Base-by-base conservation (phyloP, 441 rosid species). In the Eruca vesicaria region DNA sequence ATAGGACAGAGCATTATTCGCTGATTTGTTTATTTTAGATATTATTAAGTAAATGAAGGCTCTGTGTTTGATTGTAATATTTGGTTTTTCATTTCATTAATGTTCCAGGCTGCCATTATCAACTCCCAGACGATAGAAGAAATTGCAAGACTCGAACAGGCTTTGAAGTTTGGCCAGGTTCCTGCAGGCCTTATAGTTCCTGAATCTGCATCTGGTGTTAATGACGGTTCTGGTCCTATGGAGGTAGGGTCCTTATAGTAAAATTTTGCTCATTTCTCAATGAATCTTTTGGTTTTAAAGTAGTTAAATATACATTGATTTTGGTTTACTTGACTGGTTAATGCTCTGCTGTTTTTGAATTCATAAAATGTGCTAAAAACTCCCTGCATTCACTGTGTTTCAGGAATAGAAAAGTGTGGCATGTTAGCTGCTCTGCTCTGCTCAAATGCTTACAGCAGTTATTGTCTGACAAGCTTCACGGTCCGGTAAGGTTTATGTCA, bases 61-160 rank as follows among this genome's bases (percentile, higher is more conserved):
- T 63, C 18, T 68, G 45, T 68, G 55, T 73, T 68, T 78, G 78
- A 57, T 56, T 26, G 33, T 68, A 69, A 68, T 69, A 26, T 56
- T 63, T 2, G 41, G 18, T 33, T 19, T 53, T 70, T 66, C 26
- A 35, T 81, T 73, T 83, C 18, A 38, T 31, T 76, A 66, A 32
- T 69, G 9, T 84, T 63, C 80, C 90, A 96, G 99, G 97, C 98
- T 66, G 99, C 99, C 61, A 96, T 96, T 78, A 90, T 93, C 81
- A 96, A 92, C 77, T 93, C 99, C 31, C 98, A 96, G 89, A 96
- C 99, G 62, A 88, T 96, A 50, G 98, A 96, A 86, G 99, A 96
- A 85, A 98, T 96, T 81, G 97, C 96, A 45, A 86, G 98, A 84
- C 98, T 96, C 9, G 99, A 96, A 77, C 86, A 93, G 98, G 99